Evolutionary conservation across 2,329 filamentous ascomycete species (phyloP), one percentile per base, ranked within the genome.

Genomic region (Trichoderma aggressivum): DNA sequence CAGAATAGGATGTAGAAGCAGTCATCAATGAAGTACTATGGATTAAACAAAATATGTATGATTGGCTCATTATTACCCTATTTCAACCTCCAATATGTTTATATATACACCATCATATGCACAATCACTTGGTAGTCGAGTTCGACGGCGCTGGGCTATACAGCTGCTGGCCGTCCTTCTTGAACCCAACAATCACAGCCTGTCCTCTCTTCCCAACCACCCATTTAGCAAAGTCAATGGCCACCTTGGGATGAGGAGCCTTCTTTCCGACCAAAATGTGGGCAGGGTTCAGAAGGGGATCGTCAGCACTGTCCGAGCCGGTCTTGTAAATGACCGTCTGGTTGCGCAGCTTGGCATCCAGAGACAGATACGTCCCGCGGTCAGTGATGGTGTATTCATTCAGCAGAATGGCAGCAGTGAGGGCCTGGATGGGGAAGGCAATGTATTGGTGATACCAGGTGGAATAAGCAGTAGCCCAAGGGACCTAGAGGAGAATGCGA

Each of bases 341-440:
- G 43, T 81, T 78, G 5, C 77, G 75, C 11, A 84, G 71, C 1
- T 75, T 75, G 8, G 73, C 50, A 10, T 79, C 74, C 8, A 85
- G 74, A 3, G 82, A 82, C 3, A 85, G 75, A 34, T 80, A 83
- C 0, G 84, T 86, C 1, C 84, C 84, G 3, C 80, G 76, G 70
- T 86, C 84, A 0, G 83, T 85, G 62, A 86, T 76, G 0, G 83
- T 86, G 73, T 86, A 85, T 71, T 86, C 83, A 0, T 81, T 74
- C 3, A 85, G 75, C 1, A 77, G 70, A 43, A 81, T 81, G 0
- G 84, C 83, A 0, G 81, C 81, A 0, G 76, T 81, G 3, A 86
- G 75, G 4, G 84, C 84, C 71, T 85, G 81, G 26, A 84, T 80
- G 0, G 84, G 84, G 71, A 83, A 86, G 0, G 80, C 80, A 7